Evolutionary conservation across 177 flowering plant genomes (phyloP), one percentile per base, ranked within the genome.

Genomic region (Tripterygium wilfordii): DNA sequence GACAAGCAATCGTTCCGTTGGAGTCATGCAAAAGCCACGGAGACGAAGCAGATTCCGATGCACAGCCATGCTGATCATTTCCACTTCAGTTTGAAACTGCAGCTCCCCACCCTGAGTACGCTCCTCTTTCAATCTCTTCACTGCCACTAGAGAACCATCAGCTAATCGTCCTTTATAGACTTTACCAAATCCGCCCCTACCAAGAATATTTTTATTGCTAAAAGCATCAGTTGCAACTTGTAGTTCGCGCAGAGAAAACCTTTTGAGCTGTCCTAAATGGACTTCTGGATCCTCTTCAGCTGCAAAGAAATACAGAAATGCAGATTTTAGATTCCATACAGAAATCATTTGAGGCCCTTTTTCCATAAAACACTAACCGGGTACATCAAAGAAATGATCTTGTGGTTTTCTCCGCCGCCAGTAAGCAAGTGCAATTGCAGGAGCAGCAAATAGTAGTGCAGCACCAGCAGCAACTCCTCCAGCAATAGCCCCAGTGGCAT

Each of bases 381-480:
- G 94, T n/a, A 88, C 88, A 67, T 88, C 96, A 62, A 78, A 83
- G 86, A 82, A 88, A 69, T 73, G 71, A 36, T 78, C 96, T 48
- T 75, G 80, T 29, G 85, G 83, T 56, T 74, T 88, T 54, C 72
- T 65, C 38, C 80, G 64, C 27, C 82, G 71, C 78, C 81, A 85
- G 64, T 58, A 78, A 31, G 84, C 90, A 77, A 79, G 78, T 14
- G 78, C 84, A 58, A 88, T 75, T 36, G 94, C 90, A 56, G 90
- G 94, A 21, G 78, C 82, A 49, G 90, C 90, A 68, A 85, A 88
- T 31, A 88, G 68, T 62, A 87, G 67, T 52, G 88, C 96, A 55
- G 92, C 96, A 53, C 88, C 91, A 38, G 85, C 90, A 58, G 96
- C 96, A 56, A 85, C 90, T 45, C 82, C 94, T 45, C 90, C 94